These are phyloP conservation scores for Dendrocalamus latiflorus DNA, from an alignment of 202 grass and related monocot genomes.

Conservation along the genomic window DNA sequence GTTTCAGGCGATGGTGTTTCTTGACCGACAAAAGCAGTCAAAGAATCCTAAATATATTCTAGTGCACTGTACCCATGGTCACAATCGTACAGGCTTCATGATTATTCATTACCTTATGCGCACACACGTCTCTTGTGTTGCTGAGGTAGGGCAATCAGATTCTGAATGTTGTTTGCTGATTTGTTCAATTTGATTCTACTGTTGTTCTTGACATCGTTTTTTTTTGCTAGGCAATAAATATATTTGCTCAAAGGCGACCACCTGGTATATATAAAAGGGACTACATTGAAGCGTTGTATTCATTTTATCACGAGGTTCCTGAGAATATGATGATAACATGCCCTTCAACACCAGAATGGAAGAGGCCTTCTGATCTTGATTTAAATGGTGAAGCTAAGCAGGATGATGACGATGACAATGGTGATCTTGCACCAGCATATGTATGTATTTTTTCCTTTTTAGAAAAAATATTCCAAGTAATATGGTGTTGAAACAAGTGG, in stretches of 20 bases:
- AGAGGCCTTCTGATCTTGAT: constrained; percentile 84
- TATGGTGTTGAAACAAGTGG: not conserved
- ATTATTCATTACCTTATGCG: constrained; percentile 95
- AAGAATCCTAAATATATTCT: constrained; percentile 79
- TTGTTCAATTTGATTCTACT: not conserved
- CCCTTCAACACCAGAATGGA: constrained; percentile 92
- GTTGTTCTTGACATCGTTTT: constrained; percentile 8
- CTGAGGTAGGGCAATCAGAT: constrained; percentile 48
- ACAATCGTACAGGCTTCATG: constrained; percentile 99
- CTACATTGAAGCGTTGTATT: constrained; percentile 83
- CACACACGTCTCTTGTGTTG: constrained; percentile 58
- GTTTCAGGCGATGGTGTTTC: constrained; percentile 71
- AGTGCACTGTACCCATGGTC: constrained; percentile 98
- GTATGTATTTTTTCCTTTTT: constrained; percentile 42
- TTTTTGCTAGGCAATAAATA: constrained; percentile 57
- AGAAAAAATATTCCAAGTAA: not conserved
- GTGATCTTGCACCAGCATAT: constrained; percentile 40
- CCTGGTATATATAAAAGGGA: constrained; percentile 98
- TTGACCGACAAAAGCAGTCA: constrained; percentile 70
- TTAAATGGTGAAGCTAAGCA: constrained; percentile 95
- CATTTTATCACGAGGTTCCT: constrained; percentile 93
- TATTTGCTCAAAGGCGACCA: constrained; percentile 67
- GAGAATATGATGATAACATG: constrained; percentile 56
- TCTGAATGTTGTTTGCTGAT: constrained; percentile 1
- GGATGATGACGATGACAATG: constrained; percentile 74